Evolutionary conservation across 2,329 filamentous ascomycete genomes (phyloP).

Genomic region (Aspergillus sp.): DNA sequence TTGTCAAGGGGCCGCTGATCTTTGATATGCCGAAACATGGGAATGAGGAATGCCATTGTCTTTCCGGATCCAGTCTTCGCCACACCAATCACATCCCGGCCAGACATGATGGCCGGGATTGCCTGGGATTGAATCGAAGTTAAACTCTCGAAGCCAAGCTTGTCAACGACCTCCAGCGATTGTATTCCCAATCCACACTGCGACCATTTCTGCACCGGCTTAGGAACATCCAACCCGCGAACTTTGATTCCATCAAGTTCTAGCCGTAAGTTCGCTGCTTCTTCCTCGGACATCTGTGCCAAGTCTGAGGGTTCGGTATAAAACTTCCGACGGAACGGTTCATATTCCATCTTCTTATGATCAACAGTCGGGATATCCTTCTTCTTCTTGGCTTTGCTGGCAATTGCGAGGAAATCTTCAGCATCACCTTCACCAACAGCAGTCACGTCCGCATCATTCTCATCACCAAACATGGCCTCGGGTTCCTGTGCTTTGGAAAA

Average conservation of each 20-base stretch:
- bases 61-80: constrained; percentile 98
- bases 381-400: constrained; percentile 74
- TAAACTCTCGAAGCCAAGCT: constrained; percentile 80
- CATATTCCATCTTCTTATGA: constrained; percentile 81
- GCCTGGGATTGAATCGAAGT: constrained; percentile 96
- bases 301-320: constrained; percentile 89
- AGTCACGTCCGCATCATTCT: constrained; percentile 68
- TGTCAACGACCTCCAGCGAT: constrained; percentile 79
- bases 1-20: constrained; percentile 81
- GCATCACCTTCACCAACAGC: constrained; percentile 62
- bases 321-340: constrained; percentile 88
- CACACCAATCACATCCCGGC: constrained; percentile 90
- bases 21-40: constrained; percentile 97
- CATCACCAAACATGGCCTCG: constrained; percentile 83
- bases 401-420: constrained; percentile 64
- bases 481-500: constrained; percentile 63
- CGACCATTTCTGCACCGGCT: constrained; percentile 94
- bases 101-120: constrained; percentile 92
- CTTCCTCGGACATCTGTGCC: constrained; percentile 77
- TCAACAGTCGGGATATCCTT: constrained; percentile 90
- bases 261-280: constrained; percentile 75
- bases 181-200: constrained; percentile 88
- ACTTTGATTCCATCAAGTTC: constrained; percentile 97
- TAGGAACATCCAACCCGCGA: constrained; percentile 81
- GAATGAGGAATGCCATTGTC: constrained; percentile 90